Evolutionary conservation across 805 yeast genomes (phyloP).

Genomic region (Jamesozyma piceae): DNA sequence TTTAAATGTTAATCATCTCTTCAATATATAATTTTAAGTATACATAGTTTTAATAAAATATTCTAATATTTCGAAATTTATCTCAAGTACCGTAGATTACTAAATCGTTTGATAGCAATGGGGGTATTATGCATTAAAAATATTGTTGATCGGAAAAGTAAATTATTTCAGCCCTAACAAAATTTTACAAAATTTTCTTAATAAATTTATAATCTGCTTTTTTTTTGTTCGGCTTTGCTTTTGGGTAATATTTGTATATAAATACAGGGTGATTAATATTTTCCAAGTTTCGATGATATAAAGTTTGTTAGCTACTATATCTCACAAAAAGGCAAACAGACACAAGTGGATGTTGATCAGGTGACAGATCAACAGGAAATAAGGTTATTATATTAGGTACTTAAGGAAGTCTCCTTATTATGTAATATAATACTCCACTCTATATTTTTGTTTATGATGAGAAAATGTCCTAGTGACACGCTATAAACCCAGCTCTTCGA

Average conservation of each 20-base stretch:
- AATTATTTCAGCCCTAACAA: neutral
- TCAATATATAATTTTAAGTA: neutral
- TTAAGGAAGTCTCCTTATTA: conserved; percentile 1
- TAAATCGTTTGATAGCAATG: too few relatives aligned
- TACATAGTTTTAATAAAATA: conserved; percentile 1
- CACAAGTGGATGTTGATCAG: too few relatives aligned
- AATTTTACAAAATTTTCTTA: too few relatives aligned
- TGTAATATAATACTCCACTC: neutral
- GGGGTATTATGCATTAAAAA: too few relatives aligned
- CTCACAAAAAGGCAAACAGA: too few relatives aligned
- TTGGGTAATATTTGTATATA: neutral
- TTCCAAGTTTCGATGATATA: too few relatives aligned
- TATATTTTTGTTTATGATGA: conserved; percentile 28
- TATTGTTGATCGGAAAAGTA: too few relatives aligned
- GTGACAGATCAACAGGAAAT: neutral
- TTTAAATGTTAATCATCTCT: neutral
- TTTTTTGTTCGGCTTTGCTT: too few relatives aligned
- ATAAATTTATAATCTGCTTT: too few relatives aligned
- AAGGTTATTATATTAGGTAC: neutral
- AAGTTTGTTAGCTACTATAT: neutral
- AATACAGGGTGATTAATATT: neutral
- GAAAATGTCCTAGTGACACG: conserved; percentile 32
- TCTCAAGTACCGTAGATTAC: neutral
- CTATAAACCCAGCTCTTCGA: conserved; percentile 38
- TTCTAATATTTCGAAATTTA: conserved; percentile 1